These are phyloP conservation scores for Pyrus bretschneideri DNA, from an alignment of 306 rosid species.

Conservation along the genomic window DNA sequence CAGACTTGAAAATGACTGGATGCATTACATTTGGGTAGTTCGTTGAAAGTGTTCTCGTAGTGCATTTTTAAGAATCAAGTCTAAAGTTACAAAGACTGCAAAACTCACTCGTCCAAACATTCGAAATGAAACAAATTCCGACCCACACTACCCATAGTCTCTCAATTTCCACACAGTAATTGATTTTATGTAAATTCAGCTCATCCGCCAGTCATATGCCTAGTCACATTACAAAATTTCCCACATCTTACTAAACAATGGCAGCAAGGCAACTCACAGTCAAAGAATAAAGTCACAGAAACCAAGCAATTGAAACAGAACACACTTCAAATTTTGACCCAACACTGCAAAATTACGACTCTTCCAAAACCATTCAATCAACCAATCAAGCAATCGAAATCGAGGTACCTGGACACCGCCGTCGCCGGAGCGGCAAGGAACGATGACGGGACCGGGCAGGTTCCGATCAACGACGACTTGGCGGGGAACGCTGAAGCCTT, in stretches of 20 bases:
- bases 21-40: background rate
- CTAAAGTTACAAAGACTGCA: background rate
- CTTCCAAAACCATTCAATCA: background rate
- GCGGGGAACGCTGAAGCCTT: constrained; percentile 69
- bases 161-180: background rate
- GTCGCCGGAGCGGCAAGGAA: constrained; percentile 51
- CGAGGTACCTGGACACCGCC: constrained; percentile 74
- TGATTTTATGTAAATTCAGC: background rate
- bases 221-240: background rate
- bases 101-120: background rate
- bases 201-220: background rate
- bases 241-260: background rate
- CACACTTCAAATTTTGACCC: background rate
- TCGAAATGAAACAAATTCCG: background rate
- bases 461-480: constrained; percentile 61
- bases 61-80: too few relatives aligned
- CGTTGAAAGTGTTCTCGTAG: background rate
- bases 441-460: constrained; percentile 48
- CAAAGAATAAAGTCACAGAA: background rate
- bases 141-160: background rate
- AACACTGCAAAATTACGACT: background rate
- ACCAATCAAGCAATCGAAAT: background rate
- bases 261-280: background rate
- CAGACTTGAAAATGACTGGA: background rate
- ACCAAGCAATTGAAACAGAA: background rate